These are phyloP conservation scores for Pseudomassariella vexata DNA, from an alignment of 2,329 filamentous ascomycete genomes.

Conservation along the genomic window DNA sequence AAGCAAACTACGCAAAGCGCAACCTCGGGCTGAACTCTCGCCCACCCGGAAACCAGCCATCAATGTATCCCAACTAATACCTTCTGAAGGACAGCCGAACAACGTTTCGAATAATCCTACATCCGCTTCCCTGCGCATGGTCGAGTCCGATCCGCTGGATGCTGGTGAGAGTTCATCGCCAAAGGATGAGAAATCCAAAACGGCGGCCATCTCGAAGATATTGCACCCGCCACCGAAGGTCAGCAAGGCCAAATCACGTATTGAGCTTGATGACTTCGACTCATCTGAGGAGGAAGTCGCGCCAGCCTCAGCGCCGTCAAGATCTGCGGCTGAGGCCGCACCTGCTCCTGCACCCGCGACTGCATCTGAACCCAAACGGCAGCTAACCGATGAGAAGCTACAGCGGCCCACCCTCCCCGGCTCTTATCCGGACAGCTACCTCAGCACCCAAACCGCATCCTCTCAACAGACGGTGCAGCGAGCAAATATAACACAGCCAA, in stretches of 20 bases:
- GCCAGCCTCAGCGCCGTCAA: constrained; percentile 23
- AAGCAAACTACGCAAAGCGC: constrained; percentile 67
- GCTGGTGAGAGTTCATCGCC: constrained; percentile 25
- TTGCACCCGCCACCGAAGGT: constrained; percentile 45
- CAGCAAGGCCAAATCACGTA: constrained; percentile 53
- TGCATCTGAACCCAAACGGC: constrained; percentile 10
- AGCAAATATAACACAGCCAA: constrained; percentile 18
- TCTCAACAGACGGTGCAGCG: constrained; percentile 27
- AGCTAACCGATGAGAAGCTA: constrained; percentile 16
- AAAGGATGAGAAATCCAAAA: constrained; percentile 33
- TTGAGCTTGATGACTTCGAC: constrained; percentile 68
- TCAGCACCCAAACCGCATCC: constrained; percentile 21
- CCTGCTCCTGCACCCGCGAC: constrained; percentile 14
- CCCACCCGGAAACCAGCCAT: constrained; percentile 35
- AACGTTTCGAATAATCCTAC: constrained; percentile 23
- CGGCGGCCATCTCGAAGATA: constrained; percentile 34
- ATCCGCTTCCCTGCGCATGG: constrained; percentile 49
- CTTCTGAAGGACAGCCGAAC: constrained; percentile 33
- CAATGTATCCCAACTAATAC: constrained; percentile 26
- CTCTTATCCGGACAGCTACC: constrained; percentile 35
- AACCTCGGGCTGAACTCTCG: constrained; percentile 43
- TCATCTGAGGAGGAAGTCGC: constrained; percentile 46
- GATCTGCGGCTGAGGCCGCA: constrained; percentile 14
- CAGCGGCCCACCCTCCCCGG: constrained; percentile 30
- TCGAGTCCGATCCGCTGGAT: constrained; percentile 47